Base-by-base conservation (phyloP, 768 basidiomycete genomes). In the Sarcodon aspratus region DNA sequence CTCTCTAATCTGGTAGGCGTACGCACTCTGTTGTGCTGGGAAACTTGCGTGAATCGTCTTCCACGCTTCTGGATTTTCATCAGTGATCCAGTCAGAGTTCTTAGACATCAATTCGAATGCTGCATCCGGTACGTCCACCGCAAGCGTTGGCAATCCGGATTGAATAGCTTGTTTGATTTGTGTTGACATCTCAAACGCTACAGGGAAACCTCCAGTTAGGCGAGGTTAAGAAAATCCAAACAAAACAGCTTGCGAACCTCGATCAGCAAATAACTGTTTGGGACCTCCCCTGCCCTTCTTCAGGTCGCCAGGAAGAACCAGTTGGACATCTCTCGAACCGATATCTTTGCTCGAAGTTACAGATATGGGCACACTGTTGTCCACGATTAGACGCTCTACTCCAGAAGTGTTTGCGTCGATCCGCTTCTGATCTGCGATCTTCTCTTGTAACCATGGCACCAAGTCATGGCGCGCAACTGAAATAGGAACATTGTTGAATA, bases 381-480 rank as follows among this genome's bases (percentile, higher is more conserved):
- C 77, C 0, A 71, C 63, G 8, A 73, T 61, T 3, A 62, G 60
- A 0, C 70, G 65, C 7, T 42, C 40, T 17, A 75, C 78, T 2
- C 82, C 83, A 9, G 80, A 77, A 0, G 81, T 81, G 7, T 76
- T 67, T 1, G 75, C 63, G 55, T 92, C 89, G 21, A 80, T 70
- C 1, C 81, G 80, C 58, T 81, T 84, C 64, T 91, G 88, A 54
- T 91, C 87, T 0, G 80, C 69, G 13, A 92, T 84, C 53, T 86
- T 79, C 12, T 82, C 76, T 42, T 84, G 83, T 15, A 92, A 67
- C 79, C 80, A 89, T 11, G 72, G 63, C 3, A 87, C 79, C 1
- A 92, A 72, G 50, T 91, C 85, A 46, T 81, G 78, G 6, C 77
- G 72, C 6, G 83, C 64, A 21, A 74, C 76, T 78, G 48, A 21